These are phyloP conservation scores for Elsinoe batatas DNA, from an alignment of 2,329 filamentous ascomycete genomes.

Conservation along the genomic window DNA sequence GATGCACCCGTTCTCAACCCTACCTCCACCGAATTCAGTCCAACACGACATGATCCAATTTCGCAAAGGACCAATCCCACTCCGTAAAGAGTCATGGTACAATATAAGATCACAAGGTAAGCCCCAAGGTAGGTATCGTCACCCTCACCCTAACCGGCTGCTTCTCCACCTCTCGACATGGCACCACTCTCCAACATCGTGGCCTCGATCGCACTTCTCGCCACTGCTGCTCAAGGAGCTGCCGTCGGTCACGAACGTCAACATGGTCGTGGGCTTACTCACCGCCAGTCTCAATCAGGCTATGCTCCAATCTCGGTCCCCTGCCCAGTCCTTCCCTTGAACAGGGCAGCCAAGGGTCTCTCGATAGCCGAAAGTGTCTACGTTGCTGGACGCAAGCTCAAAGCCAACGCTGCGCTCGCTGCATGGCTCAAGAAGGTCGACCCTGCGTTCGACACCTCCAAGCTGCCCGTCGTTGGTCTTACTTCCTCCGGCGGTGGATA, in stretches of 20 bases:
- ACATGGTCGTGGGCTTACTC: neutral
- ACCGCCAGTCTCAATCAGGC: conserved; percentile 14
- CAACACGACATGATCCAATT: neutral
- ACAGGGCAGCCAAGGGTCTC: conserved; percentile 30
- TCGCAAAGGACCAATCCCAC: neutral
- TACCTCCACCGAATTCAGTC: neutral
- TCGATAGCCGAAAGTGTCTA: conserved; percentile 32
- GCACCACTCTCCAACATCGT: neutral
- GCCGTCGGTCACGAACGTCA: neutral
- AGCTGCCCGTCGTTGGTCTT: conserved; percentile 34
- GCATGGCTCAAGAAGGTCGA: conserved; percentile 32
- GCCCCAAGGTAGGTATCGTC: neutral
- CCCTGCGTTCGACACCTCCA: conserved; percentile 25
- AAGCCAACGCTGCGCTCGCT: conserved; percentile 31
- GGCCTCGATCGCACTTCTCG: neutral
- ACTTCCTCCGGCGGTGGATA: conserved; percentile 36
- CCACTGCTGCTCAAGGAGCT: neutral
- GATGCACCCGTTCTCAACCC: neutral
- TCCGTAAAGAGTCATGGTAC: neutral
- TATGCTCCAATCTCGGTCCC: conserved; percentile 29
- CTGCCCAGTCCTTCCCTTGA: conserved; percentile 32
- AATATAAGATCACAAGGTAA: neutral
- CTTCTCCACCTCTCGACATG: neutral
- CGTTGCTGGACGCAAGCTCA: conserved; percentile 29
- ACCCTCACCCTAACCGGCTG: neutral